Evolutionary conservation across 1,139 yeast species (phyloP).

Genomic region (Scheffersomyces parashehatae): DNA sequence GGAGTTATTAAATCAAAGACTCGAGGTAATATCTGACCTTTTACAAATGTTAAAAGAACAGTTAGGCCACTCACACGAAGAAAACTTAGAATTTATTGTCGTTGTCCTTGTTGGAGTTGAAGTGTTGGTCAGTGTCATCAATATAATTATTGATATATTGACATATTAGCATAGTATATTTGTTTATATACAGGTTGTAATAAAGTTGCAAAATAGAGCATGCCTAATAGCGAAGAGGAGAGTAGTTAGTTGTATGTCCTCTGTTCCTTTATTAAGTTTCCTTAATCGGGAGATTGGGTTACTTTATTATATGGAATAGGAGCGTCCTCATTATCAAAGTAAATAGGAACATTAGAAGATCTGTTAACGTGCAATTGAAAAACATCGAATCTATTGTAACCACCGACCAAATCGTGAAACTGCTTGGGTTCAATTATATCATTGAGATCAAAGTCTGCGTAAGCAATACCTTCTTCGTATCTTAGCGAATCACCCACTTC

Average conservation of each 20-base stretch:
- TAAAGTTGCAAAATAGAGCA: background rate
- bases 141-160: slow-evolving; percentile 49
- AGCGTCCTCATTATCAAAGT: background rate
- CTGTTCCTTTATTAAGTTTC: background rate
- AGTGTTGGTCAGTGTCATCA: slow-evolving; percentile 82
- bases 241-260: background rate
- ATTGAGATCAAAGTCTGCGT: background rate
- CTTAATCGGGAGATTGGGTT: too few species aligned
- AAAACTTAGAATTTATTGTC: slow-evolving; percentile 88
- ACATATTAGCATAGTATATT: slow-evolving; percentile 20
- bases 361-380: background rate
- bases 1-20: slow-evolving; percentile 79
- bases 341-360: background rate
- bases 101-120: slow-evolving; percentile 92
- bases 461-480: background rate
- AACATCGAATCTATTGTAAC: background rate
- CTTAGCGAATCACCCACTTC: background rate
- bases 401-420: background rate
- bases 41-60: slow-evolving; percentile 96
- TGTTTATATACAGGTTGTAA: background rate
- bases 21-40: slow-evolving; percentile 90
- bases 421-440: background rate
- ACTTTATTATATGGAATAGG: too few species aligned
- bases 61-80: slow-evolving; percentile 88
- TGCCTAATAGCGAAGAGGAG: background rate